Evolutionary conservation across 2,329 filamentous ascomycete genomes (phyloP).

Genomic region (Diaporthe citrichinensis): DNA sequence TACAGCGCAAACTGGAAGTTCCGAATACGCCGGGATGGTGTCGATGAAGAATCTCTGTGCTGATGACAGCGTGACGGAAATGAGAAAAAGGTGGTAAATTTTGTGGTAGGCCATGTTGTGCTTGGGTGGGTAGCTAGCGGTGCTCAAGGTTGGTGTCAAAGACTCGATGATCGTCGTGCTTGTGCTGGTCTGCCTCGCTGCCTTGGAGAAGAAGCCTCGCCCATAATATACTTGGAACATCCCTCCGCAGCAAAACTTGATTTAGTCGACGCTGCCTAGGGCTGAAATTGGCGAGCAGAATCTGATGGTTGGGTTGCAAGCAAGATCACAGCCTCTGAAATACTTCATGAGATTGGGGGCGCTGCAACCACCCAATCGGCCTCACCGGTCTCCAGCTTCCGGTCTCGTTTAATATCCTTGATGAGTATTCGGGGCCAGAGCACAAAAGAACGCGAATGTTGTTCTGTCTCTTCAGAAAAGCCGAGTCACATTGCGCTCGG

Average conservation of each 20-base stretch:
- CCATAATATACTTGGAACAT: neutral
- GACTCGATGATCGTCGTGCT: neutral
- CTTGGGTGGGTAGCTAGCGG: neutral
- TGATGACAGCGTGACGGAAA: neutral
- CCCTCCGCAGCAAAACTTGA: neutral
- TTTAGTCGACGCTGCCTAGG: neutral
- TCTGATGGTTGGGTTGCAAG: neutral
- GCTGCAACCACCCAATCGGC: neutral
- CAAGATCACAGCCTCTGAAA: neutral
- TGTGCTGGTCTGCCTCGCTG: neutral
- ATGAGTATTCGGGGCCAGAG: neutral
- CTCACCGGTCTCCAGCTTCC: neutral
- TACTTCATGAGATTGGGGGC: neutral
- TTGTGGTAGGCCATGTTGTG: neutral
- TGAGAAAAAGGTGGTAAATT: neutral
- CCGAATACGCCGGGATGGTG: slow-evolving; percentile 20
- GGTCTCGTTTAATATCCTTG: neutral
- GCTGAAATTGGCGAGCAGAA: neutral
- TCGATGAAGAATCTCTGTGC: slow-evolving; percentile 9
- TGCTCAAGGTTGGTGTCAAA: neutral
- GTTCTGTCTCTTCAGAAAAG: neutral
- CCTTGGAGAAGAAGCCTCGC: neutral
- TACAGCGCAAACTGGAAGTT: slow-evolving; percentile 40
- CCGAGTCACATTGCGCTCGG: neutral
- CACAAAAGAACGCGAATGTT: neutral